Evolutionary conservation across 306 rosid species (phyloP), one percentile per base, ranked within the genome.

Genomic region (Lablab purpureus): DNA sequence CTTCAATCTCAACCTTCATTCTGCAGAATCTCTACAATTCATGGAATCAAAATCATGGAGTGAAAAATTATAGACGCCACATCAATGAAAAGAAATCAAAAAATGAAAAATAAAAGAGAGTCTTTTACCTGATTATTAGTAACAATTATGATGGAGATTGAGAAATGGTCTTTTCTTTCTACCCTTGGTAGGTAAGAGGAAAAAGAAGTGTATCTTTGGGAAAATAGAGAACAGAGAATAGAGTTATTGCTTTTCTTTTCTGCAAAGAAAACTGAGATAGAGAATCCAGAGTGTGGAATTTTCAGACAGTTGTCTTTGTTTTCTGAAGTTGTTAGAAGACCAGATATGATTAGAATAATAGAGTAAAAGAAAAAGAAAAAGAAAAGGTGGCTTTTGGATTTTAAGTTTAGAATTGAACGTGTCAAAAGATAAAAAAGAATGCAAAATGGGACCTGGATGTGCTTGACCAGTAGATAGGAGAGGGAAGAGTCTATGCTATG

Each of bases 1-100:
- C 67, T 30, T 67, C 78, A 78, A 47, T 18, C 76, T 81, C 79
- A 62, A 73, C 75, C 74, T 67, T 69, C 88, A 81, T 87, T 58
- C 27, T 72, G 9, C 46, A 27, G 68, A 76, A 37, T 76, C 75
- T 28, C 70, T 22, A 15, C n/a, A 52, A 45, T 14, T 25, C 51
- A 73, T 0, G 32, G 27, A 86, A 73, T 45, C 17, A 66, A 52
- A 66, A 15, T 32, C 41, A 63, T 18, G 70, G 32, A 32, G 17
- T 17, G 4, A 77, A 14, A 12, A 63, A 21, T 11, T 34, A 7
- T 51, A 30, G 5, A 73, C 45, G 49, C 45, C 9, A 47, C 13
- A 56, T 12, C 15, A 68, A 63, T 4, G 14, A 17, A 77, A 81
- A 41, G 17, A 19, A 69, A 37, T 30, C 71, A 72, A 55, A 65